Conservation (phyloP, 2,329 filamentous ascomycete genomes). For the Eurotiales sp. region DNA sequence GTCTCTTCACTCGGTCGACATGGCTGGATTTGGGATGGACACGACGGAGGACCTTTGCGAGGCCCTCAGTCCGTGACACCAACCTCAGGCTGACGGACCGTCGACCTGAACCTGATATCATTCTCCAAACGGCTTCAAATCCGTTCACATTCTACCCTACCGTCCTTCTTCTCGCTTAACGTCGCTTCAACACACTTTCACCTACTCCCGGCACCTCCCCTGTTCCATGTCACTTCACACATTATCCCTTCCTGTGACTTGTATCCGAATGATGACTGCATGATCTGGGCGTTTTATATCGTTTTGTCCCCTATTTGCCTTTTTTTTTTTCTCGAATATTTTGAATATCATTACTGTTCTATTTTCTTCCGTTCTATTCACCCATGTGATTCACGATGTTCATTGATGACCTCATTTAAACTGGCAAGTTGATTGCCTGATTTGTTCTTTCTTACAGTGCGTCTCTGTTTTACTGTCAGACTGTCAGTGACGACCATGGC, state of each 20-base stretch:
- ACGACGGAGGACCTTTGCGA: constrained; percentile 32
- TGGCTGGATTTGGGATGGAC: constrained; percentile 43
- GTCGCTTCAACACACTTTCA: neutral
- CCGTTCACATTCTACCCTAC: neutral
- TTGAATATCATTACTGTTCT: neutral
- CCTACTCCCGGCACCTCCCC: neutral
- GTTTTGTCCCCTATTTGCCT: no score
- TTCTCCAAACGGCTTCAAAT: no score
- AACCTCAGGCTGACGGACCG: no score
- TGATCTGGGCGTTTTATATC: constrained; percentile 16
- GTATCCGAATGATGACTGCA: constrained; percentile 18
- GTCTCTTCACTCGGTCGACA: constrained; percentile 43
- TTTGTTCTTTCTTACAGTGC: neutral
- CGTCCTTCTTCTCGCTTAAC: neutral
- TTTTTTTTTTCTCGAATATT: neutral
- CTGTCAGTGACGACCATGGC: constrained; percentile 1
- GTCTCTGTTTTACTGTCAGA: neutral
- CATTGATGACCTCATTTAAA: constrained; percentile 10
- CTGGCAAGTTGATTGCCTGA: neutral
- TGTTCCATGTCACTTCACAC: constrained; percentile 8
- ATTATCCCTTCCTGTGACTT: constrained; percentile 11
- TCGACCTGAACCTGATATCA: no score
- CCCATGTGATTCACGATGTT: constrained; percentile 10
- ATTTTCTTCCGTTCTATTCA: neutral
- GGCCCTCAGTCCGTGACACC: constrained; percentile 35